Evolutionary conservation across 1,139 yeast species (phyloP), one percentile per base, ranked within the genome.

Genomic region (Arxiozyma bovina): DNA sequence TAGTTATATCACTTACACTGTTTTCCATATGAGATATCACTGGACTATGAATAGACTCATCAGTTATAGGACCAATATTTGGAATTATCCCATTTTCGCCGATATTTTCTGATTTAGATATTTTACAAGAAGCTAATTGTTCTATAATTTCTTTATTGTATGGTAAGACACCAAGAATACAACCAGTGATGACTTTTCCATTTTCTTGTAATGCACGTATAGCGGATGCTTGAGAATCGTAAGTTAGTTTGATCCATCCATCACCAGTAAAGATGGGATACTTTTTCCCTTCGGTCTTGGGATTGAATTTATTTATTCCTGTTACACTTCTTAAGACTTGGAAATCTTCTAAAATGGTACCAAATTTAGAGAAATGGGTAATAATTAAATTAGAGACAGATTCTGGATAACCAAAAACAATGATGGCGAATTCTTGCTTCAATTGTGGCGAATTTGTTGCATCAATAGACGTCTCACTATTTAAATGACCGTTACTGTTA

Each of bases 331-430:
- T 64, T 42, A 68, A 54, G 1, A 70, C 70, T 61, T 82, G 84
- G 58, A 88, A 82, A 61, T 87, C 87, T 64, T 90, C 97, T 61
- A 87, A 70, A 48, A 93, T 81, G 30, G 76, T 78, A 22, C 99
- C 99, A 68, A 85, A 89, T 61, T 85, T 85, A 47, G 84, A 77
- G 65, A 91, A 93, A 69, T 85, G 88, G 52, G 80, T 79, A 49
- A 93, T 78, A 1, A 93, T 81, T 45, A 79, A 78, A 49, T 78
- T 77, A 4, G 94, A 81, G 60, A 84, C 74, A 3, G 81, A 76
- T 63, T 91, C 93, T 0, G 96, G 90, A 68, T 88, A 91, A 0
- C 98, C 98, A 71, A 88, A 90, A 15, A 91, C 89, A 46, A 90
- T 73, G 1, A 93, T 87, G 0, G 96, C 88, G 50, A 82, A 75